These are phyloP conservation scores for Phaeophleospora eucalypticola DNA, from an alignment of 2,329 filamentous ascomycete genomes.

Conservation along the genomic window DNA sequence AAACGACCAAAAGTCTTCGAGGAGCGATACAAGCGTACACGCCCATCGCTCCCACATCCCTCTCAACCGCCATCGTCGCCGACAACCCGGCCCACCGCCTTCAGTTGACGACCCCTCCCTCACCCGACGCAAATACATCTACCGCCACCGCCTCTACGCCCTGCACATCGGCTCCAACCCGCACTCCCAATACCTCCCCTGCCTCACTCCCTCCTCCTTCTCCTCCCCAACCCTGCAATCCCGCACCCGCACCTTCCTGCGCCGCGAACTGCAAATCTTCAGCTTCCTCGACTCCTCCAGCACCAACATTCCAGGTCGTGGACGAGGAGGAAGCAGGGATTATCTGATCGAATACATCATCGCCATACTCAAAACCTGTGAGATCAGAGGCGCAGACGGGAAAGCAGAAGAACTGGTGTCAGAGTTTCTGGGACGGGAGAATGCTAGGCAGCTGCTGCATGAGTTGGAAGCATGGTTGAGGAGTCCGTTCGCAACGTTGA, in stretches of 20 bases:
- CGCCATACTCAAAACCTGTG: slow-evolving; percentile 75
- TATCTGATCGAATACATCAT: slow-evolving; percentile 84
- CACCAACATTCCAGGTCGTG: slow-evolving; percentile 67
- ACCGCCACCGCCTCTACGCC: slow-evolving; percentile 68
- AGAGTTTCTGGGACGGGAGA: slow-evolving; percentile 71
- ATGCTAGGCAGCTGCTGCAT: slow-evolving; percentile 74
- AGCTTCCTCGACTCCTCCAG: slow-evolving; percentile 73
- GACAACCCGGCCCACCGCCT: neutral
- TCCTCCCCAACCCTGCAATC: slow-evolving; percentile 65
- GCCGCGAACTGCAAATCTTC: slow-evolving; percentile 66
- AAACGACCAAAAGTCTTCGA: slow-evolving; percentile 7
- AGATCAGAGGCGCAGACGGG: slow-evolving; percentile 73
- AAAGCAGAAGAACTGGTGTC: slow-evolving; percentile 74
- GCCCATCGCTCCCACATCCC: slow-evolving; percentile 1
- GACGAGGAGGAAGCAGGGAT: slow-evolving; percentile 45
- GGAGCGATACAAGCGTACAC: slow-evolving; percentile 3
- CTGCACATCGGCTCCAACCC: slow-evolving; percentile 78
- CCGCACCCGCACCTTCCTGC: slow-evolving; percentile 49
- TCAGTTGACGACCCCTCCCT: slow-evolving; percentile 38
- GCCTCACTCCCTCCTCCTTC: slow-evolving; percentile 66
- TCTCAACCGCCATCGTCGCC: neutral
- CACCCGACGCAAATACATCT: slow-evolving; percentile 65
- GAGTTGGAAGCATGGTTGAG: slow-evolving; percentile 78
- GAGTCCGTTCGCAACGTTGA: slow-evolving; percentile 68
- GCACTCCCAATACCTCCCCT: slow-evolving; percentile 64